A percentile compares a stretch with the other conserved stretches of the same genome.
Conservation (phyloP, 2,329 filamentous ascomycete species). For the Claviceps spartinae region DNA sequence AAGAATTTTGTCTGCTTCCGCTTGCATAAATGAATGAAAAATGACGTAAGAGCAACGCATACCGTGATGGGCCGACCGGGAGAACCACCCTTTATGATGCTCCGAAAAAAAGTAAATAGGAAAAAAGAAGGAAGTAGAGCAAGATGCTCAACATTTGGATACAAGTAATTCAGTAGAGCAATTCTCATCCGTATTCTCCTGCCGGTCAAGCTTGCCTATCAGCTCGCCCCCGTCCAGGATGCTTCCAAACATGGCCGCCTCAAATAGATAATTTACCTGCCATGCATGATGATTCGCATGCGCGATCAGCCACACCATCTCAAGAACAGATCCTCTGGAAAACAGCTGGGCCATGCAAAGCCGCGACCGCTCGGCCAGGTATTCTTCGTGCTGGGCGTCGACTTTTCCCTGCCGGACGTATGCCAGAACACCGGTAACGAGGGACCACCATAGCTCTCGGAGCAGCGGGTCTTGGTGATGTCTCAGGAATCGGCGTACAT, state of each 20-base stretch:
- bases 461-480: constrained; percentile 5
- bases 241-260: constrained; percentile 21
- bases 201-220: constrained; percentile 16
- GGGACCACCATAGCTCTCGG: constrained; percentile 7
- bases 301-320: constrained; percentile 11
- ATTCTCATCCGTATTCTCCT: not conserved
- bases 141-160: not conserved
- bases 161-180: not conserved
- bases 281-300: constrained; percentile 15
- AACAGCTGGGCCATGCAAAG: constrained; percentile 13
- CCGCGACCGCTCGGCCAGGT: constrained; percentile 7
- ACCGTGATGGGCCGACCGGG: not conserved
- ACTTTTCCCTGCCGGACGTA: constrained; percentile 9
- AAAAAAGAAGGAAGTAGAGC: not conserved
- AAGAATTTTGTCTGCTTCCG: no score
- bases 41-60: no score
- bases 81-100: not conserved
- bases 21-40: no score
- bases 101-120: no score
- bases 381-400: constrained; percentile 7
- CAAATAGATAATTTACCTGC: constrained; percentile 19
- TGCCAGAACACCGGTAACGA: constrained; percentile 9
- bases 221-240: constrained; percentile 16
- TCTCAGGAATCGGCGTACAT: constrained; percentile 8
- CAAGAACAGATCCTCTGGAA: constrained; percentile 7